Evolutionary conservation across 2,329 filamentous ascomycete genomes (phyloP).

Genomic region (Aspergillus viridinutans): DNA sequence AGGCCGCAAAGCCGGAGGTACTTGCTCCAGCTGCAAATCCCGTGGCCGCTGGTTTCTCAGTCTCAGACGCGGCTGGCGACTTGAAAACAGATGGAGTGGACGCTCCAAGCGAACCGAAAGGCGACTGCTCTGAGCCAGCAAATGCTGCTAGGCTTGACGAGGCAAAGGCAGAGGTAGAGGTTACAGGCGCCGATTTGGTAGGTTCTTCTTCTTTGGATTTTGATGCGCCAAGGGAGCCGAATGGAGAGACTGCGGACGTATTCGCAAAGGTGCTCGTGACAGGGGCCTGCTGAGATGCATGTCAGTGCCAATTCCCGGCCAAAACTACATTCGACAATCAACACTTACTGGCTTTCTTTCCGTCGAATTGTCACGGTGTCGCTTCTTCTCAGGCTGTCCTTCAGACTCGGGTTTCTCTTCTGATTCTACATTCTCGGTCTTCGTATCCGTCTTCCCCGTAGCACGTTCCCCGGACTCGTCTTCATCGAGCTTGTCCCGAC

Average conservation of each 20-base stretch:
- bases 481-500: conserved; percentile 40
- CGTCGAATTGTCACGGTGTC: conserved; percentile 40
- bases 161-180: conserved; percentile 61
- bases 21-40: conserved; percentile 31
- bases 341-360: conserved; percentile 30
- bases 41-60: conserved; percentile 18
- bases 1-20: conserved; percentile 35
- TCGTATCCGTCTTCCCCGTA: conserved; percentile 14
- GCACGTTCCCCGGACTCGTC: conserved; percentile 23
- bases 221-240: conserved; percentile 31
- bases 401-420: conserved; percentile 16
- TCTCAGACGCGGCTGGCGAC: conserved; percentile 19
- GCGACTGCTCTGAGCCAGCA: conserved; percentile 57
- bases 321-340: not conserved
- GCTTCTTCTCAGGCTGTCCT: conserved; percentile 41
- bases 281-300: conserved; percentile 19
- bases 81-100: conserved; percentile 43
- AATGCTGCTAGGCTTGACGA: conserved; percentile 66
- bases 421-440: conserved; percentile 11
- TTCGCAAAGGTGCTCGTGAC: conserved; percentile 41
- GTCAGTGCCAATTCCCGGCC: not conserved
- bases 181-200: conserved; percentile 30
- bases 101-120: conserved; percentile 57
- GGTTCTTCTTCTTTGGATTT: conserved; percentile 22
- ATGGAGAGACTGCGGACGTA: conserved; percentile 41